Percentiles rank a stretch among this genome's conserved stretches.
phyloP scores from a whole-genome alignment of 345 rosid genomes.

The Reutealis trisperma region DNA sequence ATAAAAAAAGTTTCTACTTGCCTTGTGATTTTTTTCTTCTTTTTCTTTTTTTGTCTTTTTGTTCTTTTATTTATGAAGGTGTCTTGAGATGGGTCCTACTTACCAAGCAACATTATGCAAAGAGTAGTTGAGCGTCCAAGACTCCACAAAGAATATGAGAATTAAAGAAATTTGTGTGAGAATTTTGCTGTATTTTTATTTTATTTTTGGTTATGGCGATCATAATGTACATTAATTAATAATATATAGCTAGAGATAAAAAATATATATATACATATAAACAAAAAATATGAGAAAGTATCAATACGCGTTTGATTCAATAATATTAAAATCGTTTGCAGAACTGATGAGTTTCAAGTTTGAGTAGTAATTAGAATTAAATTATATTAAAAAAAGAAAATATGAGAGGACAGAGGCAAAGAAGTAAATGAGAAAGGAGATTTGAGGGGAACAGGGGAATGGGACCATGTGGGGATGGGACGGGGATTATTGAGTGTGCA shows the following conservation, averaged over 20 bases:
- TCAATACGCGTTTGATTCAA: too few species aligned
- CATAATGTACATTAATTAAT: conserved; percentile 11
- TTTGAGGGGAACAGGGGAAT: not conserved
- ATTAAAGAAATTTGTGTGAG: not conserved
- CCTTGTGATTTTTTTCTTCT: conserved; percentile 7
- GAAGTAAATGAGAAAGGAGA: conserved; percentile 4
- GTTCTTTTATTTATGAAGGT: conserved; percentile 11
- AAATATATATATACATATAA: too few species aligned
- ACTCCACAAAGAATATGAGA: conserved; percentile 5
- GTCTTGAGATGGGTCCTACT: conserved; percentile 35
- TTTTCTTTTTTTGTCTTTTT: not conserved
- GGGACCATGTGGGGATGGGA: conserved; percentile 7
- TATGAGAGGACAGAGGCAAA: not conserved
- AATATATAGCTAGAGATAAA: not conserved
- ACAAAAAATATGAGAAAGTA: too few species aligned
- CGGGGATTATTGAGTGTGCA: not conserved
- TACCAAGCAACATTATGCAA: conserved; percentile 13
- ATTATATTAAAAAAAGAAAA: conserved; percentile 5
- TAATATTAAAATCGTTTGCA: too few species aligned
- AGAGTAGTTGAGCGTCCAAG: conserved; percentile 28
- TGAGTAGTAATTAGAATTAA: too few species aligned
- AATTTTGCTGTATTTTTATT: not conserved
- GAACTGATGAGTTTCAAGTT: too few species aligned
- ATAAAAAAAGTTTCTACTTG: not conserved
- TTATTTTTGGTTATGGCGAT: not conserved